phyloP scores from a whole-genome alignment of 257 asterid genomes.

The Plectranthus barbatus region DNA sequence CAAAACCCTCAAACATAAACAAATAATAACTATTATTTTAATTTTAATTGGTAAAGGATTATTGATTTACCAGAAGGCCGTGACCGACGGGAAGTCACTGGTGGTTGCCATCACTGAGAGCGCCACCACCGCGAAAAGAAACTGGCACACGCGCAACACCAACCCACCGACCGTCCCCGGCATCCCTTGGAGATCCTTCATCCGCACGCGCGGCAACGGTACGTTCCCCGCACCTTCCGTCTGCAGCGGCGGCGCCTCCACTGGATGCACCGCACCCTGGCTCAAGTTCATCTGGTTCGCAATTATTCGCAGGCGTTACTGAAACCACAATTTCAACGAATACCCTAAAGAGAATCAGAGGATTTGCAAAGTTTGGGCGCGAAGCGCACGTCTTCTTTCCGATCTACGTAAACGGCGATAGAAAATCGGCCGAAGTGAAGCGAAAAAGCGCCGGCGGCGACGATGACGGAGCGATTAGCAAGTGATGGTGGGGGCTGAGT shows the following conservation, averaged over 20 bases:
- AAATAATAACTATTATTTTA: background rate
- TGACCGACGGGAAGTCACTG: conserved; percentile 91
- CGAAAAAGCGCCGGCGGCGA: conserved; percentile 5
- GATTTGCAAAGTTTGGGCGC: background rate
- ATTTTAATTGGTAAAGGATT: background rate
- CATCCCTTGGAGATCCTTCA: conserved; percentile 94
- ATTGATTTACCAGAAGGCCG: conserved; percentile 78
- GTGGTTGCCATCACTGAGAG: conserved; percentile 88
- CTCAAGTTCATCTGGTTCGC: conserved; percentile 54
- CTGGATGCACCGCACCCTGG: conserved; percentile 93
- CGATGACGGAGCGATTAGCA: conserved; percentile 5
- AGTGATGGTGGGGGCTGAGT: conserved; percentile 6
- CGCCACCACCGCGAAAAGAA: conserved; percentile 66
- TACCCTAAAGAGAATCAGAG: background rate
- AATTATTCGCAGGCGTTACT: background rate
- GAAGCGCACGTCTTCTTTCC: background rate
- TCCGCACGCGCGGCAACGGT: conserved; percentile 70
- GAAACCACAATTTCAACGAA: conserved; percentile 14
- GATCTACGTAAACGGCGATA: conserved; percentile 21
- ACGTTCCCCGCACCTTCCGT: conserved; percentile 71
- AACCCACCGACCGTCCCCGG: conserved; percentile 94
- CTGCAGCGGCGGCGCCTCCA: conserved; percentile 87
- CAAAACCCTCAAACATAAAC: background rate
- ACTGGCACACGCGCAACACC: conserved; percentile 62
- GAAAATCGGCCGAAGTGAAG: conserved; percentile 7